Percentiles rank a stretch among this genome's conserved stretches.
Conservation (phyloP, 495 filamentous ascomycete species). For the Podospora pseudocomata region DNA sequence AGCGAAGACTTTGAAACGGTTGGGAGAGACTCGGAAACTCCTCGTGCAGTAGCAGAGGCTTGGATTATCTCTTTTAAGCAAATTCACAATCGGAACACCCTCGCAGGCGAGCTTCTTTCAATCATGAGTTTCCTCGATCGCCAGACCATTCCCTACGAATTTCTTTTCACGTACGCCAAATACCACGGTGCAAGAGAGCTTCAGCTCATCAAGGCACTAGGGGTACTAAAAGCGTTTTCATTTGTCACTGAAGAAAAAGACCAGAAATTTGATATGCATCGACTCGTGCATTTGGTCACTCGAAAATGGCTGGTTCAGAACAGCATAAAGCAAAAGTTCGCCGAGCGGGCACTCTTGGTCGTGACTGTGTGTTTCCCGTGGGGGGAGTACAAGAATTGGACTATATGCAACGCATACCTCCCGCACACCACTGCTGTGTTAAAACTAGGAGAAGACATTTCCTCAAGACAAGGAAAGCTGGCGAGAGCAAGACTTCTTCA, state of each 20-base stretch:
- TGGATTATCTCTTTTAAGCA: constrained; percentile 43
- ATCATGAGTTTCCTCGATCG: constrained; percentile 44
- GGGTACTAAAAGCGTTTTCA: constrained; percentile 42
- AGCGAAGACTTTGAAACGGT: constrained; percentile 22
- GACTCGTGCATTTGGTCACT: constrained; percentile 45
- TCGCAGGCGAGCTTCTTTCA: constrained; percentile 43
- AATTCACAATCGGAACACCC: constrained; percentile 35
- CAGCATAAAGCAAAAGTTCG: constrained; percentile 24
- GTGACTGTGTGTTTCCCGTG: constrained; percentile 35
- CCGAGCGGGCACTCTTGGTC: constrained; percentile 31
- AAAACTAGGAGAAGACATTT: constrained; percentile 3
- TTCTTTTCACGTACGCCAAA: constrained; percentile 30
- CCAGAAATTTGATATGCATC: constrained; percentile 40
- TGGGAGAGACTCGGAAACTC: constrained; percentile 29
- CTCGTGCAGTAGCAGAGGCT: constrained; percentile 34
- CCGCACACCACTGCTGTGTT: constrained; percentile 40
- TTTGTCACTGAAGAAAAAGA: constrained; percentile 31
- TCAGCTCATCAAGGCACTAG: constrained; percentile 34
- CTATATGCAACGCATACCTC: constrained; percentile 33
- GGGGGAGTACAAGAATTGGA: constrained; percentile 35
- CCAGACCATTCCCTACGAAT: constrained; percentile 38
- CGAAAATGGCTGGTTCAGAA: constrained; percentile 40
- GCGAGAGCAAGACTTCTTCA: constrained; percentile 12
- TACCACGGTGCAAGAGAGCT: constrained; percentile 14
- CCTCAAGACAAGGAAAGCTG: constrained; percentile 11